Evolutionary conservation across 2,329 filamentous ascomycete genomes (phyloP).

Genomic region (Aspergillus phoenicis): DNA sequence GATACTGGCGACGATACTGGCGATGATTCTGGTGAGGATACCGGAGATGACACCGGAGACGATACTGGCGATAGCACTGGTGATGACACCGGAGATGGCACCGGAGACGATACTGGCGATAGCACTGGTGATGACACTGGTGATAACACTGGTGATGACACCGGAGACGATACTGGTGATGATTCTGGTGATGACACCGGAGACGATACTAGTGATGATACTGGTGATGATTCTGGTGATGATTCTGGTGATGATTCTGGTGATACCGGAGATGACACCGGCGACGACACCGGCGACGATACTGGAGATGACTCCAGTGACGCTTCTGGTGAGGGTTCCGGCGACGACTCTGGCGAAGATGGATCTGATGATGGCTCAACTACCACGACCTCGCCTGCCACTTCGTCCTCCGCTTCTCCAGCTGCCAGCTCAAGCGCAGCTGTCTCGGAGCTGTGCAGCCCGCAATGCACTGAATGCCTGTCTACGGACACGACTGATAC

Average conservation of each 20-base stretch:
- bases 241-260: not conserved
- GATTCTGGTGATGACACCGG: not conserved
- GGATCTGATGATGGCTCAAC: not conserved
- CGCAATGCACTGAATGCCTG: not conserved
- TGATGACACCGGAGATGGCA: not conserved
- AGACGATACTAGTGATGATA: not conserved
- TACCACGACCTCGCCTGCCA: not conserved
- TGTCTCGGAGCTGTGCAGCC: constrained; percentile 1
- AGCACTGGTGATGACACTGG: not conserved
- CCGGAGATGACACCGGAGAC: not conserved
- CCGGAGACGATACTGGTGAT: not conserved
- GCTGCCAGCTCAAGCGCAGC: not conserved
- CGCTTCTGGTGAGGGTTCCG: not conserved
- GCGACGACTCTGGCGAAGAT: not conserved
- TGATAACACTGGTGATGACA: not conserved
- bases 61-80: not conserved
- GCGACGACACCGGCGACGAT: not conserved
- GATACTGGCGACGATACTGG: not conserved
- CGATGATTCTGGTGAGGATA: not conserved
- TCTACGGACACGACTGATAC: not conserved
- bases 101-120: not conserved
- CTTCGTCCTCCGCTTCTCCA: not conserved
- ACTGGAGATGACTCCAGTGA: not conserved
- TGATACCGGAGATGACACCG: not conserved
- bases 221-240: not conserved